Evolutionary conservation across 352 stramenopile species (phyloP).

Genomic region (Globisporangium emineosum): DNA sequence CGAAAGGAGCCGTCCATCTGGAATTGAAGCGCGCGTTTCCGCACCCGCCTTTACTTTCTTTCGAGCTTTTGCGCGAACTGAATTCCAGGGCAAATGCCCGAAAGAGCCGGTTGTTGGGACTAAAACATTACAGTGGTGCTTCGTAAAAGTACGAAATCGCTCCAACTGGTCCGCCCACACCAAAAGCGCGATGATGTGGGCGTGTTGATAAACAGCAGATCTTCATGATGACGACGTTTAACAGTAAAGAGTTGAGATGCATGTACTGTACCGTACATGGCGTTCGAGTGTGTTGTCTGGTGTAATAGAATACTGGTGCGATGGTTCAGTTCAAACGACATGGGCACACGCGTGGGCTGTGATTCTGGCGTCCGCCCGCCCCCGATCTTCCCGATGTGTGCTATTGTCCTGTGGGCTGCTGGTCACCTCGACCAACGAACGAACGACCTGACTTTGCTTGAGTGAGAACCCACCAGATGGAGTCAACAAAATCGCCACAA

Average conservation of each 20-base stretch:
- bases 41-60: background rate
- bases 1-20: conserved; percentile 9
- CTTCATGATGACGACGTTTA: background rate
- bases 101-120: conserved; percentile 1
- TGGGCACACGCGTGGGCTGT: background rate
- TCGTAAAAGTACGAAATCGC: background rate
- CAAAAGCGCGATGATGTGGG: no score
- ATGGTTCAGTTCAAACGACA: background rate
- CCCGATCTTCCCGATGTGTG: no score
- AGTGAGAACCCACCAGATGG: background rate
- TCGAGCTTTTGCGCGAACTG: conserved; percentile 6
- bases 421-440: no score
- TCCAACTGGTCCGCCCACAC: no score
- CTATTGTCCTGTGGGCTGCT: background rate
- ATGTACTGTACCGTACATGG: no score
- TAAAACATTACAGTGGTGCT: background rate
- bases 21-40: background rate
- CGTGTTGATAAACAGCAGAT: background rate
- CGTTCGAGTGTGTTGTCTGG: background rate
- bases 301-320: background rate
- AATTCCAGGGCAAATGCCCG: background rate
- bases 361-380: no score
- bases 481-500: background rate
- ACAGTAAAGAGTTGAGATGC: no score
- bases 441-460: background rate